Percentiles rank a stretch among this genome's conserved stretches.
These are phyloP conservation scores for Clarireedia paspali DNA, from an alignment of 2,329 filamentous ascomycete genomes.

Conservation along the genomic window DNA sequence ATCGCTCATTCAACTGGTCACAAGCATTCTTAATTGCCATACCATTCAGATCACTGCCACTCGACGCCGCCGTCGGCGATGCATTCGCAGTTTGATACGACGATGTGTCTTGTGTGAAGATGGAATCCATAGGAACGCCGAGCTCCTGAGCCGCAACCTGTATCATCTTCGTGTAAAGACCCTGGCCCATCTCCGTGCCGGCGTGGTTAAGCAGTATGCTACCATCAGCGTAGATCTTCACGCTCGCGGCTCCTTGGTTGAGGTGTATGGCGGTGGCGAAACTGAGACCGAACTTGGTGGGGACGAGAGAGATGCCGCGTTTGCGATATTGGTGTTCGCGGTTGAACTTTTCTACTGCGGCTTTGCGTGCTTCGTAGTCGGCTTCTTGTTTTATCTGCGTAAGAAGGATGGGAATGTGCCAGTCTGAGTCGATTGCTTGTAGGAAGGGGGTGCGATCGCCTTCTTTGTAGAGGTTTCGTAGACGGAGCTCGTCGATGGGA, in stretches of 20 bases:
- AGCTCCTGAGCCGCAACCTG: conserved; percentile 90
- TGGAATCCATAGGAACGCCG: conserved; percentile 64
- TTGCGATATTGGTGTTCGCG: conserved; percentile 85
- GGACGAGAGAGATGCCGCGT: conserved; percentile 63
- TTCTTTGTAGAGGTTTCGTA: conserved; percentile 78
- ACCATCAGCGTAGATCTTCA: conserved; percentile 94
- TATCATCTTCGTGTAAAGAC: conserved; percentile 86
- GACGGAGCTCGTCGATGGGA: conserved; percentile 67
- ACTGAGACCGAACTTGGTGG: conserved; percentile 94
- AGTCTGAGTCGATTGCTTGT: conserved; percentile 70
- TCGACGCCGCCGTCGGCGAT: conserved; percentile 84
- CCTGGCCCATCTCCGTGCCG: conserved; percentile 95
- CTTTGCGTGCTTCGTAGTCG: conserved; percentile 59
- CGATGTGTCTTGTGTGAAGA: conserved; percentile 87
- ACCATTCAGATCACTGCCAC: conserved; percentile 90
- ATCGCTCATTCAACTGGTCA: conserved; percentile 74
- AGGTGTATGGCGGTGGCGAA: conserved; percentile 83
- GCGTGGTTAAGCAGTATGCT: conserved; percentile 87
- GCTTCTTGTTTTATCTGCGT: conserved; percentile 72
- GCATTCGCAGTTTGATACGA: conserved; percentile 93
- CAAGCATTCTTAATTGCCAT: conserved; percentile 92
- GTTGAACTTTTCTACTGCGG: conserved; percentile 71
- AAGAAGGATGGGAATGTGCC: conserved; percentile 91
- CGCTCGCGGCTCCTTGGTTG: conserved; percentile 87
- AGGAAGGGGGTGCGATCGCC: conserved; percentile 82